A percentile compares a stretch with the other conserved stretches of the same genome.
These are phyloP conservation scores for Aspergillus ostianus DNA, from an alignment of 495 filamentous ascomycete genomes.

Conservation along the genomic window DNA sequence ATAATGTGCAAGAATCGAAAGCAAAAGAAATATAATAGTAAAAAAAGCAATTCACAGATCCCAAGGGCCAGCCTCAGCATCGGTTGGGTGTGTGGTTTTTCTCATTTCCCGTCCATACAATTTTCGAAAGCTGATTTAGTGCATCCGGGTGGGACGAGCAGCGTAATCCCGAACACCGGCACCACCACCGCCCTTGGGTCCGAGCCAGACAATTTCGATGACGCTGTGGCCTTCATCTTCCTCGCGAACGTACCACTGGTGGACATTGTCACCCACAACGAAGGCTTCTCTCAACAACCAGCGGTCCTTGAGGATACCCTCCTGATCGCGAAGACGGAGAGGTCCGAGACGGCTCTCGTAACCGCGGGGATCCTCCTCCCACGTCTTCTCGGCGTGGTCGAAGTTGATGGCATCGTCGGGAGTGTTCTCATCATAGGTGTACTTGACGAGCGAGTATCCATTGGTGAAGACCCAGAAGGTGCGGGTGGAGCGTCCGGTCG, in stretches of 20 bases:
- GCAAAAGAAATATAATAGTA: background rate
- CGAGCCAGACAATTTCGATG: constrained; percentile 52
- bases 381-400: constrained; percentile 59
- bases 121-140: background rate
- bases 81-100: constrained; percentile 15
- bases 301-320: constrained; percentile 45
- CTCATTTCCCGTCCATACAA: background rate
- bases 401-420: constrained; percentile 52
- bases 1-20: constrained; percentile 44
- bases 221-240: constrained; percentile 46
- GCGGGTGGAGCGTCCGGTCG: constrained; percentile 38
- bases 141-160: constrained; percentile 2
- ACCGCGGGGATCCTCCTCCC: constrained; percentile 48
- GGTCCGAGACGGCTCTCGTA: constrained; percentile 55
- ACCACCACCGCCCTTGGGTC: constrained; percentile 44
- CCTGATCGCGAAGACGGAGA: constrained; percentile 44
- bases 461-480: constrained; percentile 59
- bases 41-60: constrained; percentile 14
- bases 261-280: constrained; percentile 46
- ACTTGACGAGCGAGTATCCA: constrained; percentile 60
- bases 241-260: constrained; percentile 49
- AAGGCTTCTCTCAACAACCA: constrained; percentile 44
- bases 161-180: constrained; percentile 36
- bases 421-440: constrained; percentile 45
- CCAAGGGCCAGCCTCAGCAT: constrained; percentile 29